Percentiles rank a stretch among this genome's conserved stretches.
These are phyloP conservation scores for Colletotrichum sp. DNA, from an alignment of 2,329 filamentous ascomycete genomes.

Conservation along the genomic window DNA sequence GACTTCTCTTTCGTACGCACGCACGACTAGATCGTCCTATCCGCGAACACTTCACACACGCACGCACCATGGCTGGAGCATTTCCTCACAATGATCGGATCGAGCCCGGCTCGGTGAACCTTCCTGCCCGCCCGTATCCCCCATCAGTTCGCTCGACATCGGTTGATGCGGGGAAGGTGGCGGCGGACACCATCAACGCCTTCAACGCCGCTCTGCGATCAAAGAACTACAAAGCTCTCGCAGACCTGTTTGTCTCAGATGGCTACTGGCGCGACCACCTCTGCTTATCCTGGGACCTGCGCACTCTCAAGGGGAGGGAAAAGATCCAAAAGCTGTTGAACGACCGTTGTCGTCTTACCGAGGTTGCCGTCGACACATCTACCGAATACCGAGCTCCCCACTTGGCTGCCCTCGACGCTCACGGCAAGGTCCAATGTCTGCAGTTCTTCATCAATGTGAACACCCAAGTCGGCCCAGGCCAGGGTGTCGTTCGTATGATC, in stretches of 20 bases:
- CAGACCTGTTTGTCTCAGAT: constrained; percentile 43
- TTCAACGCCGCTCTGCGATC: constrained; percentile 46
- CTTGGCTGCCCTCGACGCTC: constrained; percentile 51
- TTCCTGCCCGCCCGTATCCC: constrained; percentile 50
- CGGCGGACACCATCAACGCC: constrained; percentile 37
- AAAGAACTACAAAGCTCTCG: constrained; percentile 37
- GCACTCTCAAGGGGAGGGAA: constrained; percentile 43
- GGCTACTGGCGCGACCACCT: constrained; percentile 67
- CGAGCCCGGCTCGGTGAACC: constrained; percentile 59
- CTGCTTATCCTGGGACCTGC: constrained; percentile 60
- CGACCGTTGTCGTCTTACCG: constrained; percentile 36
- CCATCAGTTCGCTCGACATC: constrained; percentile 27
- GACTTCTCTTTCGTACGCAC: background rate
- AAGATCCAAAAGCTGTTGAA: constrained; percentile 46
- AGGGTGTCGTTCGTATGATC: constrained; percentile 60
- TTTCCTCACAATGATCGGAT: constrained; percentile 1
- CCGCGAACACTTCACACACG: background rate
- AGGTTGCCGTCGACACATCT: constrained; percentile 51
- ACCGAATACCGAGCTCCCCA: constrained; percentile 48
- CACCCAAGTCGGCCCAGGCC: constrained; percentile 58
- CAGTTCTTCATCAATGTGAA: constrained; percentile 61
- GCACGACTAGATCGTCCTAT: background rate
- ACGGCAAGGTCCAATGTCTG: constrained; percentile 55
- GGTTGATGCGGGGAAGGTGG: constrained; percentile 41
- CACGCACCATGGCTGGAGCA: background rate